Evolutionary conservation across 164 flowering plant genomes (phyloP), one percentile per base, ranked within the genome.

Genomic region (Warburgia ugandensis): DNA sequence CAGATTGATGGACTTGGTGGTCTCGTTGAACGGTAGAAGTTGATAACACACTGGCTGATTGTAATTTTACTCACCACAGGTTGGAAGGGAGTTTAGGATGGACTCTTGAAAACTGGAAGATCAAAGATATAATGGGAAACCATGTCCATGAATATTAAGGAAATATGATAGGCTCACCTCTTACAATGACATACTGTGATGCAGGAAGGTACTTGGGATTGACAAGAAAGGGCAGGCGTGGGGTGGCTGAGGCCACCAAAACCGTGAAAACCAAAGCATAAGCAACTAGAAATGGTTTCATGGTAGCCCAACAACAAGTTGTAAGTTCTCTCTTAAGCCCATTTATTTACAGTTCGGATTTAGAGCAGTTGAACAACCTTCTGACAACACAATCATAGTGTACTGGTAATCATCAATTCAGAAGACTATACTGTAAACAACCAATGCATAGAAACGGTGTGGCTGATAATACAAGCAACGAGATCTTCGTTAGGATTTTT

Each of bases 241-340:
- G 22, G 13, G 46, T 42, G 46, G 46, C 3, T 42, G 46, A 42
- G 27, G 26, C 27, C 46, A 42, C 22, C 11, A 42, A 42, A 22
- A 42, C 11, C 27, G 3, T 10, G 11, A 22, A 2, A 10, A 23
- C 27, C 19, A 6, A 17, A 1, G 8, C 27, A 42, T 26, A 42
- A 42, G 22, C 27, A 19, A 21, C 13, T 1, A 6, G 5, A 2
- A 42, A 42, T 20, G 46, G 1, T 42, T 42, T 42, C 46, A 42
- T 42, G 25, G 11, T 23, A 10, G 22, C 46, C 10, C 12, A 6
- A 3, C 19, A 1, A 10, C 22, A 17, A 8, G 5, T 7, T 42
- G 9, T 42, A n/a, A n/a, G 25, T 17, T 42, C 25, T 3, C 19
- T 42, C 27, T 6, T 21, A 10, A 8, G 8, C 22, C 27, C 9